Conservation (phyloP, 305 asterid genomes). For the Solanum hybrid region DNA sequence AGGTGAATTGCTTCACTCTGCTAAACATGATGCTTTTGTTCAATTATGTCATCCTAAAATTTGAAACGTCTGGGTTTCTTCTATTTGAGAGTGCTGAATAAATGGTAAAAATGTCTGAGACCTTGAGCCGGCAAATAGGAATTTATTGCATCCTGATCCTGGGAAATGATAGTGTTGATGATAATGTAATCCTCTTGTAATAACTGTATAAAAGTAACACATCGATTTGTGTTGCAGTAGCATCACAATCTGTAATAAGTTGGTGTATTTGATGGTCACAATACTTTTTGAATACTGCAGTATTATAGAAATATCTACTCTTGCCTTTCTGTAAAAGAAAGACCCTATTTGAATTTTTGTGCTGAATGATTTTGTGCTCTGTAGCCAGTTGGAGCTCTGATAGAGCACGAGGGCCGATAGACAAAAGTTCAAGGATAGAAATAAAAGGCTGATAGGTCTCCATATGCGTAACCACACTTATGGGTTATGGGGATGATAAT, state of each 20-base stretch:
- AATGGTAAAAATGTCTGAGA: neutral
- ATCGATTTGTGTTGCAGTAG: neutral
- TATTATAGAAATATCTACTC: neutral
- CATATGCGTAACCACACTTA: neutral
- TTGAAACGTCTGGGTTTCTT: neutral
- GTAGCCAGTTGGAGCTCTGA: neutral
- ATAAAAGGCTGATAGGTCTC: neutral
- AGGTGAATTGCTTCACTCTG: neutral
- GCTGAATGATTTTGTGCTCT: neutral
- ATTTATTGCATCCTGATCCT: neutral
- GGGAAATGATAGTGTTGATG: neutral
- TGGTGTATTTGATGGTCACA: neutral
- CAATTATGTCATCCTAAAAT: neutral
- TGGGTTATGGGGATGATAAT: neutral
- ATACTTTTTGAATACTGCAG: neutral
- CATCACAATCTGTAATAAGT: neutral
- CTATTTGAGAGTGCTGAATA: neutral
- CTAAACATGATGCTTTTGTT: neutral
- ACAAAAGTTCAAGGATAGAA: neutral
- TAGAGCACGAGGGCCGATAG: neutral
- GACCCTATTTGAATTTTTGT: neutral
- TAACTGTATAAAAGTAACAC: neutral
- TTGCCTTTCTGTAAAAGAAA: neutral
- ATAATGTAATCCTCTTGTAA: neutral
- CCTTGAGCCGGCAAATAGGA: neutral